Base-by-base conservation (phyloP, 768 basidiomycete species). In the Dacryopinax spathularia region DNA sequence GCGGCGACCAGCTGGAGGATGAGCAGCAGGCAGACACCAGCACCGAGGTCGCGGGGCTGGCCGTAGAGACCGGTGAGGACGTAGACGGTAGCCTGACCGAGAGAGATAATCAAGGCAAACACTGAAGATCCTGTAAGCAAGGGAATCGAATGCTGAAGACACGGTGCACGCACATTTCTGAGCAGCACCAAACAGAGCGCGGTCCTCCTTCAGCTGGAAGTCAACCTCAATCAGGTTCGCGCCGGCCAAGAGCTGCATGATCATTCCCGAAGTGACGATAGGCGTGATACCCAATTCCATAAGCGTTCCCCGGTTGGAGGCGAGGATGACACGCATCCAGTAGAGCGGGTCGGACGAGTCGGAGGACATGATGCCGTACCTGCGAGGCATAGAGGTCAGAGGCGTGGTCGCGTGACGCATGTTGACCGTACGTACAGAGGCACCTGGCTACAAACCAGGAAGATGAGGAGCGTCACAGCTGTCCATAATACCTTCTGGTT, bases 301-400 rank as follows among this genome's bases (percentile, higher is more conserved):
- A 66, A 98, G 86, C 0, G 96, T 98, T 67, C 96, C 96, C 65
- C 95, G 84, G 79, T 98, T 98, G 6, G 92, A 96, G 25, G 96
- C 95, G 65, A 99, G 84, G 77, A 99, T 98, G 78, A 95, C 95
- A 77, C 95, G 90, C 88, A 97, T 93, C 96, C 95, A 98, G 80
- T 96, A 97, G 41, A 99, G 85, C 15, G 96, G 96, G 78, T 99
- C 95, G 62, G 92, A 92, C 68, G 93, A 96, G 81, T 99, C 95
- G 65, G 93, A 96, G 31, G 92, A 96, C 87, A 97, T 95, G 84
- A 99, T 98, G 67, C 96, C 96, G 76, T 98, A 99, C 48, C 48
- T 56, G 22, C 5, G 22, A 9, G 7, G 9, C 6, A 29, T 22
- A 27, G 25, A 37, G 48, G 25, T n/a, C n/a, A n/a, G n/a, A n/a